These are phyloP conservation scores for Strobilomyces dryophilus DNA, from an alignment of 768 basidiomycete species.

Conservation along the genomic window DNA sequence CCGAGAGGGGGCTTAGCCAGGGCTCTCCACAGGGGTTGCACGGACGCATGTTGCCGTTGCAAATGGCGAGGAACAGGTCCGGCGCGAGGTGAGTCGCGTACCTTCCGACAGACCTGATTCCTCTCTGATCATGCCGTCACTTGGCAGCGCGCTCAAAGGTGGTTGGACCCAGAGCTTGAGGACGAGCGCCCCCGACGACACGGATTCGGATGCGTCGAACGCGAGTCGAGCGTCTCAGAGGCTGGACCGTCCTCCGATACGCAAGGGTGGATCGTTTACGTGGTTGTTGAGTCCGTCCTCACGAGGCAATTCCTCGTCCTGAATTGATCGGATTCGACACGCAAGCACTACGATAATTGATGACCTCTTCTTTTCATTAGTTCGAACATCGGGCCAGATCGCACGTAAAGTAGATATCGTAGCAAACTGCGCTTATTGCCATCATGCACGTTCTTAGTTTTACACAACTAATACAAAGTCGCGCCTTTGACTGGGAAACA, in stretches of 20 bases:
- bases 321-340: background rate
- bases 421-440: background rate
- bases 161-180: constrained; percentile 14
- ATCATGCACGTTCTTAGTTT: too few relatives aligned
- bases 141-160: constrained; percentile 1
- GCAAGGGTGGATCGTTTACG: background rate
- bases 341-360: background rate
- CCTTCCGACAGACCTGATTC: background rate
- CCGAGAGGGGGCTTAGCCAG: background rate
- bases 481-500: too few relatives aligned
- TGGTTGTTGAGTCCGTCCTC: constrained; percentile 25
- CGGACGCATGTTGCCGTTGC: constrained; percentile 12
- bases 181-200: background rate
- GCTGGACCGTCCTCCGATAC: constrained; percentile 2
- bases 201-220: constrained; percentile 22
- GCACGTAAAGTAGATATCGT: background rate
- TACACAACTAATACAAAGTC: too few relatives aligned
- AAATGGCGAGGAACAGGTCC: constrained; percentile 13
- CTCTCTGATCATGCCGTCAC: background rate
- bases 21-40: background rate
- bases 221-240: constrained; percentile 8
- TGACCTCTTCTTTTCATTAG: background rate
- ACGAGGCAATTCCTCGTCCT: background rate
- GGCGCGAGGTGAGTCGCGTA: constrained; percentile 12
- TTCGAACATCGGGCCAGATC: background rate